Base-by-base conservation (phyloP, 176 grass and related monocot species). In the Ensete ventricosum region DNA sequence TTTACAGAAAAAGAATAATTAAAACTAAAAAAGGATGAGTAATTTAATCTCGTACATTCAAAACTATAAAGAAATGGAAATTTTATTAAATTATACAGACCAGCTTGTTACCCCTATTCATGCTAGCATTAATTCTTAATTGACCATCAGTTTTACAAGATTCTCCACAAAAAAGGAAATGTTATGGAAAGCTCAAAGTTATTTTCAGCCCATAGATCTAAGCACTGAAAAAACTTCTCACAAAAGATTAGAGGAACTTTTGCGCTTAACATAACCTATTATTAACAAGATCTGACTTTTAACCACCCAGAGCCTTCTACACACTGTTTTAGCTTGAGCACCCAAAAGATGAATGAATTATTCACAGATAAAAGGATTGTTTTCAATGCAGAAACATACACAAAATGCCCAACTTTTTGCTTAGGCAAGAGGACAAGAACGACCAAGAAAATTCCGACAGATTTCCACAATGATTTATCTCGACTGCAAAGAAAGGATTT, bases 1-100 rank as follows among this genome's bases (percentile, higher is more conserved):
- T 43, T 5, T 62, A 73, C 9, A 81, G 78, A 62, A 34, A 62
- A 19, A 71, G 51, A 75, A 79, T 13, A 76, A 67, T 67, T 26
- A 11, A 43, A 25, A 25, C 7, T 25, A 25, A 25, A 4, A 22
- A 64, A 65, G 11, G 63, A 65, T 25, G 23, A 25, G 22, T 12
- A 65, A 29, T 29, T 22, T 65, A 65, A 27, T 11, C 6, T 12
- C 11, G 11, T 12, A 65, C 9, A 65, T 11, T 13, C 63, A 65
- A 65, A 11, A 65, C 34, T 13, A 65, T 11, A 64, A 65, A 24
- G 2, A 26, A 1, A 65, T 11, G 11, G 24, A 12, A 64, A 26
- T 24, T 24, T 24, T 27, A 9, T 26, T 24, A 65, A 23, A 65
- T 12, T 65, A 22, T 65, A 23, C n/a, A 65, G 2, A 24, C 25